Percentiles rank a stretch among this genome's conserved stretches.
Conservation (phyloP, 768 basidiomycete genomes). For the Cyathus striatus region DNA sequence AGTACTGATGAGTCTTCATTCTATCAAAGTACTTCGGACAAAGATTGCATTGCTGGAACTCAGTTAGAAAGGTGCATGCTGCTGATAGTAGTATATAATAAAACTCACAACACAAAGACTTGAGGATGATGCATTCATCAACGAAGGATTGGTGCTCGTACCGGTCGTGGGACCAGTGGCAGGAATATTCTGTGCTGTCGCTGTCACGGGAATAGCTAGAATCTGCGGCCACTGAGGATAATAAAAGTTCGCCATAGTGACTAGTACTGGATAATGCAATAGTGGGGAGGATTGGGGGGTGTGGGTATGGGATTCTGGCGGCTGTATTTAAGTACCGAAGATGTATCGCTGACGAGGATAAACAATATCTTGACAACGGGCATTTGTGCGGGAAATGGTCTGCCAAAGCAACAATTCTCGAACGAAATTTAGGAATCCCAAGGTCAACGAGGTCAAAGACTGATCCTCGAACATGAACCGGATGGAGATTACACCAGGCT, state of each 20-base stretch:
- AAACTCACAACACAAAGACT: conserved; percentile 49
- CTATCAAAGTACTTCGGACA: conserved; percentile 56
- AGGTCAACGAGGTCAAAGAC: conserved; percentile 25
- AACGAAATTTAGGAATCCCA: conserved; percentile 31
- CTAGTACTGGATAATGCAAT: conserved; percentile 40
- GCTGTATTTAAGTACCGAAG: conserved; percentile 4
- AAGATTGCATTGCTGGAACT: conserved; percentile 46
- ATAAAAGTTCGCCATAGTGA: conserved; percentile 29
- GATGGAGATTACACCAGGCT: conserved; percentile 7
- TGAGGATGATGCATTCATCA: conserved; percentile 23
- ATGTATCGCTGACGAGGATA: conserved; percentile 10
- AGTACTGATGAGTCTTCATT: conserved; percentile 50
- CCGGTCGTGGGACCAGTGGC: conserved; percentile 13
- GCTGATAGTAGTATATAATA: conserved; percentile 5
- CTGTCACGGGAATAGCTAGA: conserved; percentile 11
- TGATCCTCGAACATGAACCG: conserved; percentile 18
- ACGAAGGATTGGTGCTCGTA: conserved; percentile 17
- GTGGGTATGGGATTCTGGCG: conserved; percentile 5
- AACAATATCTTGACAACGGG: conserved; percentile 21
- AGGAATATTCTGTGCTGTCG: conserved; percentile 18
- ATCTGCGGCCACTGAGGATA: conserved; percentile 30
- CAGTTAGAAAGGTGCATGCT: conserved; percentile 3
- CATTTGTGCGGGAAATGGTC: conserved; percentile 13
- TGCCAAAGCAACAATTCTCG: conserved; percentile 12
- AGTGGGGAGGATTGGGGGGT: conserved; percentile 27